Evolutionary conservation across 177 flowering plant species (phyloP), one percentile per base, ranked within the genome.

Genomic region (Vitis hybrid): DNA sequence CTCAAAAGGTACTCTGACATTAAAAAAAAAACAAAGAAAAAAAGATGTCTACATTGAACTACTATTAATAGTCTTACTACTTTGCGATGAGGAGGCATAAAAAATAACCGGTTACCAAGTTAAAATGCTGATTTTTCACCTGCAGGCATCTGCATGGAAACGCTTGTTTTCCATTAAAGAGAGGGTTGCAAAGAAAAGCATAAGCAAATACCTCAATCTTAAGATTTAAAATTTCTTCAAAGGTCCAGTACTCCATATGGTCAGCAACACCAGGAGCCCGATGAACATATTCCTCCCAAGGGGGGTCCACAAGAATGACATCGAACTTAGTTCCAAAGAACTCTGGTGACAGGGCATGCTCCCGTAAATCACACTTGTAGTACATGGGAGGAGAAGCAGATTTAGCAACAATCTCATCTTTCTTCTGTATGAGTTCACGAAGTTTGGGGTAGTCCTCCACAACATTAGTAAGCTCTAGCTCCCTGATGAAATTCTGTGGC

Each of bases 231-330:
- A 94, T 95, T 83, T 95, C 97, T 81, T 95, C 99, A 83, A 94
- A 89, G 53, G 89, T 89, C 99, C 99, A 95, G 78, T 86, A 91
- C 68, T 93, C 98, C 91, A 84, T 88, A 70, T 89, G 91, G 80
- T 95, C 98, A 68, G 98, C 86, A 68, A 88, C 97, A 73, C 99
- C 98, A 73, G 98, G 97, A 62, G 98, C 97, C 64, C 98, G 87
- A 79, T 95, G 99, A 73, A 95, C 98, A 84, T 95, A 94, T 74
- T 95, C 99, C 79, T 95, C 99, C 98, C 98, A 95, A 44, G 99
- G 99, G 10, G 99, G 99, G 61, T 95, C 99, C 20, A 95, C 88
- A 57, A 94, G 97, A 81, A 95, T 94, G 62, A 95, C 99, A 88
- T 95, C 99, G 79, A 95, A 95, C 85, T 94, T 95, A 65, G 92